Conservation (phyloP, 164 flowering plant genomes). For the Santalum album region DNA sequence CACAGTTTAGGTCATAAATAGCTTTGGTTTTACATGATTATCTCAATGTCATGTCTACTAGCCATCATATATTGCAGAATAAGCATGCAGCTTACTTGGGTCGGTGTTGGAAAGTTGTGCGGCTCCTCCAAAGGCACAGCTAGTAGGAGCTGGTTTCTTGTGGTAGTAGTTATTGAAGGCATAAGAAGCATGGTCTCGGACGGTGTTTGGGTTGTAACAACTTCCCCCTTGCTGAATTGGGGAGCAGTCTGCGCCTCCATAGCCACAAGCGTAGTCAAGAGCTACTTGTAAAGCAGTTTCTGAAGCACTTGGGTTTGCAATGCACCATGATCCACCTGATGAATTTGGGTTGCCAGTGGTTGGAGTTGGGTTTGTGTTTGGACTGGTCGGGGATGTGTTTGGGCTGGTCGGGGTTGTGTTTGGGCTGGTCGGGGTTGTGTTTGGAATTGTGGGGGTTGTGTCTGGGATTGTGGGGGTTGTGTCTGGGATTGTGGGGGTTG, state of each 20-base stretch:
- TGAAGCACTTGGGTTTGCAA: slow-evolving; percentile 59
- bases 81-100: slow-evolving; percentile 47
- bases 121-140: slow-evolving; percentile 85
- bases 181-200: slow-evolving; percentile 70
- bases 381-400: neutral
- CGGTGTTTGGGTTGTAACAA: slow-evolving; percentile 64
- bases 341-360: slow-evolving; percentile 17
- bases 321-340: slow-evolving; percentile 59
- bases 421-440: slow-evolving; percentile 8
- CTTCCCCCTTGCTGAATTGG: slow-evolving; percentile 55
- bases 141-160: slow-evolving; percentile 70
- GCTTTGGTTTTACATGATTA: too few relatives aligned
- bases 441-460: slow-evolving; percentile 6
- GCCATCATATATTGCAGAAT: neutral
- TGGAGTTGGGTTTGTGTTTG: slow-evolving; percentile 17
- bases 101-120: slow-evolving; percentile 56
- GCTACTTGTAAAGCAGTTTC: slow-evolving; percentile 64
- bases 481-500: slow-evolving; percentile 17
- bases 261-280: slow-evolving; percentile 85
- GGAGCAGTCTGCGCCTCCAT: slow-evolving; percentile 75
- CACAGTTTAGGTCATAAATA: too few relatives aligned
- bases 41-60: too few relatives aligned
- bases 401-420: slow-evolving; percentile 7
- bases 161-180: slow-evolving; percentile 80
- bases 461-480: slow-evolving; percentile 8